Conservation (phyloP, 495 filamentous ascomycete species). For the Lasiosphaeria miniovina region DNA sequence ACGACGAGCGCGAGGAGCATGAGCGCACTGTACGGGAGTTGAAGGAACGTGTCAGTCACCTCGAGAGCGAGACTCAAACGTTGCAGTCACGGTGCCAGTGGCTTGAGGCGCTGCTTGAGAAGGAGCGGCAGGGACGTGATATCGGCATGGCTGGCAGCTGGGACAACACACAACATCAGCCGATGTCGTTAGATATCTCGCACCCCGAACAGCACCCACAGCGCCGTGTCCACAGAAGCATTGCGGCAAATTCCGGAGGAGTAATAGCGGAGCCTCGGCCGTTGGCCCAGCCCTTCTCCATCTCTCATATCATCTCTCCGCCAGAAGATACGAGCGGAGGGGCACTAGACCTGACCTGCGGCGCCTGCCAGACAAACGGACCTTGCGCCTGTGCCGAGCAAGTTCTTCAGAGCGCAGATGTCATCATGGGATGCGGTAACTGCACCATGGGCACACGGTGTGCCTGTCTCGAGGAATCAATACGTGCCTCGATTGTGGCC, state of each 20-base stretch:
- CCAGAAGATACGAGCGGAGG: constrained; percentile 30
- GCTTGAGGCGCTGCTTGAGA: constrained; percentile 42
- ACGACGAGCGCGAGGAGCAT: constrained; percentile 54
- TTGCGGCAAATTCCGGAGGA: neutral
- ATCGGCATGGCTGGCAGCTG: constrained; percentile 13
- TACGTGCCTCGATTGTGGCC: constrained; percentile 27
- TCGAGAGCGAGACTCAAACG: constrained; percentile 46
- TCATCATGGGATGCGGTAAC: constrained; percentile 57
- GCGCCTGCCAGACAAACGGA: constrained; percentile 47
- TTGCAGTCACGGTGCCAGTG: constrained; percentile 41
- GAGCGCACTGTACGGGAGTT: constrained; percentile 45
- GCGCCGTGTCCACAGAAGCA: constrained; percentile 9
- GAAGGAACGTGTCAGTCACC: constrained; percentile 40
- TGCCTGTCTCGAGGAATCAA: constrained; percentile 68
- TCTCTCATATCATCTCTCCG: constrained; percentile 49
- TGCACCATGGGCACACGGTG: constrained; percentile 60
- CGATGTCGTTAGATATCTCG: constrained; percentile 7
- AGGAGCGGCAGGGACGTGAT: constrained; percentile 35
- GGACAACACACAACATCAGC: constrained; percentile 22
- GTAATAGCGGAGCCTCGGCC: constrained; percentile 29
- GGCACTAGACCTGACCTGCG: constrained; percentile 41
- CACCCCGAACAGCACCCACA: constrained; percentile 23
- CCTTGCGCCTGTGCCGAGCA: constrained; percentile 53
- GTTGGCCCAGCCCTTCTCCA: constrained; percentile 37
- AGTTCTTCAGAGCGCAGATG: constrained; percentile 36